Evolutionary conservation across 441 rosid species (phyloP).

Genomic region (Brassica hybrid): DNA sequence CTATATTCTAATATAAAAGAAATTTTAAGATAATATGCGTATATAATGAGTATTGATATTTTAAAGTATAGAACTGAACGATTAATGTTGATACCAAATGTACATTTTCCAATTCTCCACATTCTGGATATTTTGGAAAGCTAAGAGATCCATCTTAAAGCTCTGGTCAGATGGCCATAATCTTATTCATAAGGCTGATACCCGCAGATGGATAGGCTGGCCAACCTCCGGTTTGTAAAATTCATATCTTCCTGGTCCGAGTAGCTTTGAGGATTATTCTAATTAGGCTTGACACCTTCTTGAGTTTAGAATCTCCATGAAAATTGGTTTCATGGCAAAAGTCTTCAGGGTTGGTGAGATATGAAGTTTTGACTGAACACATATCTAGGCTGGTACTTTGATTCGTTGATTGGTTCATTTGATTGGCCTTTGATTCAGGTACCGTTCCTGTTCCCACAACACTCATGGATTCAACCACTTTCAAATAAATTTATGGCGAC

Average conservation of each 20-base stretch:
- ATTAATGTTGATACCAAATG: too few species aligned
- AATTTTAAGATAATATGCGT: too few species aligned
- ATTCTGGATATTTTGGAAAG: too few species aligned
- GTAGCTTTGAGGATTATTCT: neutral
- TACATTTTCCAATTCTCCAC: too few species aligned
- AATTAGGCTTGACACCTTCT: neutral
- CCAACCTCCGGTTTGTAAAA: neutral
- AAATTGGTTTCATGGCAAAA: neutral
- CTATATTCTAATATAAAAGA: too few species aligned
- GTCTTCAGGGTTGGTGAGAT: neutral
- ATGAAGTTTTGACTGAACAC: neutral
- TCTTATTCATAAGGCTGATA: too few species aligned
- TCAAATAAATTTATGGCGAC: too few species aligned
- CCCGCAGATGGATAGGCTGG: neutral
- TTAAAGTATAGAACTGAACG: too few species aligned
- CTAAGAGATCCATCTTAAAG: too few species aligned
- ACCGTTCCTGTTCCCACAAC: neutral
- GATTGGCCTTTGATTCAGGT: neutral
- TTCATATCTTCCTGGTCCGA: neutral
- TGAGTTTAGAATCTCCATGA: neutral
- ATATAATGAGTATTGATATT: too few species aligned
- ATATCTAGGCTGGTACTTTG: neutral
- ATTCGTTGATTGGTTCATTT: neutral
- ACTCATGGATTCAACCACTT: too few species aligned
- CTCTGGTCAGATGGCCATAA: too few species aligned